Conservation (phyloP, 257 asterid genomes). For the Ophiorrhiza pumila region DNA sequence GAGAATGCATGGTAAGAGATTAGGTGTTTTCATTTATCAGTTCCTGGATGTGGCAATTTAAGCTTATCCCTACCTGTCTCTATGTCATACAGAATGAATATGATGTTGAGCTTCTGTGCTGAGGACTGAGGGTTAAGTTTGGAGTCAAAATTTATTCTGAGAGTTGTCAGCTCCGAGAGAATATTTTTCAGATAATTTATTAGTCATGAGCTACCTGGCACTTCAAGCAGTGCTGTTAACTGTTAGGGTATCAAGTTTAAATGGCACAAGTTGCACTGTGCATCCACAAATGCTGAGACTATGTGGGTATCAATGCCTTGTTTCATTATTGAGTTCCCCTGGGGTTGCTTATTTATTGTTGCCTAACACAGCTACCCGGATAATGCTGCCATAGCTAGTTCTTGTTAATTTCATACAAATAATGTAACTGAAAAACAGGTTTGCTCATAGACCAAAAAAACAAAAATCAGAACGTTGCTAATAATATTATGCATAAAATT, state of each 20-base stretch:
- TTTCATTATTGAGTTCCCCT: neutral
- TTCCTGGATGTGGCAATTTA: neutral
- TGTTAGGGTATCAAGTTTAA: neutral
- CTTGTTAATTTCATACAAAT: neutral
- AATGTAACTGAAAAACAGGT: neutral
- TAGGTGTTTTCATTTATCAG: neutral
- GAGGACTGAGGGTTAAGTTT: too few relatives aligned
- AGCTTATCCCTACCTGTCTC: slow-evolving; percentile 1
- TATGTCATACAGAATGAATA: neutral
- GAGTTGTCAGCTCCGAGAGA: neutral
- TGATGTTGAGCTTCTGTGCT: neutral
- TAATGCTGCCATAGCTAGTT: neutral
- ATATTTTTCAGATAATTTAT: neutral
- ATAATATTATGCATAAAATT: neutral
- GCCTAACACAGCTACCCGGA: neutral
- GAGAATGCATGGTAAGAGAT: slow-evolving; percentile 74
- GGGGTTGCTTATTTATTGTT: neutral
- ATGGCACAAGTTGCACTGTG: neutral
- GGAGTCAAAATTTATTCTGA: neutral
- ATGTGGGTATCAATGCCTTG: neutral
- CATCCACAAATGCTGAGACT: neutral
- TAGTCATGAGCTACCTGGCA: neutral
- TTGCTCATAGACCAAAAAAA: neutral
- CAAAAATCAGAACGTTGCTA: neutral
- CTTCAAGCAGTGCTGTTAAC: neutral